Conservation (phyloP, 306 rosid species). For the Gastrolobium bilobum region DNA sequence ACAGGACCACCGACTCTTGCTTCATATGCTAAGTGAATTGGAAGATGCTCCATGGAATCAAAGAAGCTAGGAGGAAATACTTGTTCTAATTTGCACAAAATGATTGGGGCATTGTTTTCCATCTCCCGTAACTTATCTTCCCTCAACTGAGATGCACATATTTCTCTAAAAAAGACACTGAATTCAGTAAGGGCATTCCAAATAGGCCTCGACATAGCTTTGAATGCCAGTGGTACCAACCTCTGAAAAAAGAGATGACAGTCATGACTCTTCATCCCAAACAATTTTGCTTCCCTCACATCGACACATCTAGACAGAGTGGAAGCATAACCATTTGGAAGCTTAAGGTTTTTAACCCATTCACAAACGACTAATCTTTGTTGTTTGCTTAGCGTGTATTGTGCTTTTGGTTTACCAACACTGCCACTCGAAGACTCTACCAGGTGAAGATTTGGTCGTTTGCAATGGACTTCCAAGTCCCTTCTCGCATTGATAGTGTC, state of each 20-base stretch:
- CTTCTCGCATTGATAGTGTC: neutral
- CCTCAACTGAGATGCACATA: neutral
- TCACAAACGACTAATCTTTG: neutral
- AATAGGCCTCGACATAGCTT: neutral
- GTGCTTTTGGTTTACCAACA: neutral
- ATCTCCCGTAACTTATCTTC: neutral
- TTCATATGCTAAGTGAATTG: neutral
- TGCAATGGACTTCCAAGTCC: neutral
- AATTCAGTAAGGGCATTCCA: neutral
- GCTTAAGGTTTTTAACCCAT: neutral
- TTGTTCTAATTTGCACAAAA: conserved; percentile 1
- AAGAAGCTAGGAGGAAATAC: conserved; percentile 1
- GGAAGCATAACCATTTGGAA: neutral
- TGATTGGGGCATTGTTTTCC: neutral
- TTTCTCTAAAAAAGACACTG: neutral
- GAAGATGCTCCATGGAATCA: neutral
- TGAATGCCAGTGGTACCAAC: neutral
- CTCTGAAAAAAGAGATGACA: neutral
- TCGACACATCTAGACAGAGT: neutral
- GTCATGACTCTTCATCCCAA: neutral
- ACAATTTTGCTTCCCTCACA: neutral
- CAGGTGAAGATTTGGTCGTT: too few relatives aligned
- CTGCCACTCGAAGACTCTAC: too few relatives aligned
- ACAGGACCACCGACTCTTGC: neutral
- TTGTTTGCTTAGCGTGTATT: conserved; percentile 1